phyloP scores from a whole-genome alignment of 306 rosid genomes.

The Begonia peltatifolia region DNA sequence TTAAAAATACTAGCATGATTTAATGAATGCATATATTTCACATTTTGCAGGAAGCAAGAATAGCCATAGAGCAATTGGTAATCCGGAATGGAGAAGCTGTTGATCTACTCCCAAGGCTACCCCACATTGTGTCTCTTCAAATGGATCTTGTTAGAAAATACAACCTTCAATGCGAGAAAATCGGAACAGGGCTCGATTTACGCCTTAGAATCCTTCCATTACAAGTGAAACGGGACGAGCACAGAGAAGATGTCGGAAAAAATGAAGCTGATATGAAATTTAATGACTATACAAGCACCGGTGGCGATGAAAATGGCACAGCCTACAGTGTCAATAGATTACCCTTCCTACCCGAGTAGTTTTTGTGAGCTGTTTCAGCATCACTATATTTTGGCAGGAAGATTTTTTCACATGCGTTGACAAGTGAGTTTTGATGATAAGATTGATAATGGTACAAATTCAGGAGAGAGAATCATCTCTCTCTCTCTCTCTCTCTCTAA shows the following conservation, averaged over 20 bases:
- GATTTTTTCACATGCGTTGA: no score
- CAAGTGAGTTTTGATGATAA: no score
- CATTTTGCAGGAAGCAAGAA: conserved; percentile 67
- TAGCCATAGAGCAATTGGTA: conserved; percentile 70
- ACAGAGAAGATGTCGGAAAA: conserved; percentile 10
- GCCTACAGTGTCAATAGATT: conserved; percentile 28
- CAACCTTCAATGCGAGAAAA: conserved; percentile 45
- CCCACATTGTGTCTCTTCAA: conserved; percentile 47
- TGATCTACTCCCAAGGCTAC: conserved; percentile 69
- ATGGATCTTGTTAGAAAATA: conserved; percentile 51
- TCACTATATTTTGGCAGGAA: no score
- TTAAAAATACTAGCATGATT: no score
- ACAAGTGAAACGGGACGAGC: conserved; percentile 16
- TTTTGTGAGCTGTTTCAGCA: not conserved
- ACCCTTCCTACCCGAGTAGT: conserved; percentile 65
- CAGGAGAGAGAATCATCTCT: no score
- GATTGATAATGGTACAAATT: no score
- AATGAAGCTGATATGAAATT: conserved; percentile 19
- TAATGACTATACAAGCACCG: conserved; percentile 28
- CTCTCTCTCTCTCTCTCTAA: no score
- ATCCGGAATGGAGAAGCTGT: conserved; percentile 65
- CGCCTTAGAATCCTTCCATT: conserved; percentile 60
- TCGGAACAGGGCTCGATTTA: conserved; percentile 21
- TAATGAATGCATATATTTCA: not conserved
- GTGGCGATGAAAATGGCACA: conserved; percentile 38